These are phyloP conservation scores for Kandelia obovata DNA, from an alignment of 345 rosid species.

Conservation along the genomic window DNA sequence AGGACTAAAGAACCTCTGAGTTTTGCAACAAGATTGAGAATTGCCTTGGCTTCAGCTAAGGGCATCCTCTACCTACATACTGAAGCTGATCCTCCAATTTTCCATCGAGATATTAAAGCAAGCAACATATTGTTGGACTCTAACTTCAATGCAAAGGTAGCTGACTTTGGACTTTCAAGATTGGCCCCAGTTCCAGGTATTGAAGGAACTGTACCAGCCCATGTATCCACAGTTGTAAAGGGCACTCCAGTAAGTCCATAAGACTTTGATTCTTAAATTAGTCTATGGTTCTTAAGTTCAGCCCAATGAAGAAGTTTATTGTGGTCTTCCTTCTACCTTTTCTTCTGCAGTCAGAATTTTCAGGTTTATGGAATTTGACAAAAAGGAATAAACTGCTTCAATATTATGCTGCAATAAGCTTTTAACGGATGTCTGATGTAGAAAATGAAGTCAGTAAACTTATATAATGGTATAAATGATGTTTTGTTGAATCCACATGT, in stretches of 20 bases:
- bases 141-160: slow-evolving; percentile 77
- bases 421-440: no score
- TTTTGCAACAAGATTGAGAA: slow-evolving; percentile 62
- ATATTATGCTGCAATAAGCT: no score
- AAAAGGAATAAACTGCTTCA: no score
- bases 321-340: neutral
- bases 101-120: slow-evolving; percentile 93
- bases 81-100: slow-evolving; percentile 94
- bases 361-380: no score
- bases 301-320: neutral
- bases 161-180: slow-evolving; percentile 91
- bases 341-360: neutral
- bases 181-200: slow-evolving; percentile 81
- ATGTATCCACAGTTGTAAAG: slow-evolving; percentile 84
- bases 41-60: slow-evolving; percentile 77
- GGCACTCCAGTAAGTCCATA: slow-evolving; percentile 74
- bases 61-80: slow-evolving; percentile 83
- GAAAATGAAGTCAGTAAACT: no score
- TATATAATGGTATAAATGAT: no score
- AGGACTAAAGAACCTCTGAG: slow-evolving; percentile 48
- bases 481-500: no score
- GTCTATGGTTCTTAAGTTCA: neutral
- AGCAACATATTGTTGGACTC: slow-evolving; percentile 79
- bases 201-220: slow-evolving; percentile 64
- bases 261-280: neutral